A percentile compares a stretch with the other conserved stretches of the same genome.
Evolutionary conservation across 2,329 filamentous ascomycete species (phyloP).

Genomic region (Fusarium pseudonygamai): DNA sequence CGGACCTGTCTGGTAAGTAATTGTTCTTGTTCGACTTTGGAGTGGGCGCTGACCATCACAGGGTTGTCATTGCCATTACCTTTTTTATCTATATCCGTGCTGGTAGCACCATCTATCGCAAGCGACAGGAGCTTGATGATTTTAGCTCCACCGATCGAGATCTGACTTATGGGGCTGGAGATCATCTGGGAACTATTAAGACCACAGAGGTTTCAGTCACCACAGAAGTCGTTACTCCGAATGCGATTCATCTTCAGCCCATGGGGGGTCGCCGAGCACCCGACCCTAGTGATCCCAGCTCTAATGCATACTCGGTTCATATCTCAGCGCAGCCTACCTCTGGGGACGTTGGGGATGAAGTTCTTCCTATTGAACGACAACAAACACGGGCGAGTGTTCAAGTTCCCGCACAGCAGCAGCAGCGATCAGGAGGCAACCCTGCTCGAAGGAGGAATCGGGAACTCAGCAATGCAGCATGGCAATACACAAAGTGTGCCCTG

Average conservation of each 20-base stretch:
- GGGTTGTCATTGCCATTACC: slow-evolving; percentile 69
- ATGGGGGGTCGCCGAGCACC: slow-evolving; percentile 31
- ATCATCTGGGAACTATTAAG: slow-evolving; percentile 60
- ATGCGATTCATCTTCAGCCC: slow-evolving; percentile 38
- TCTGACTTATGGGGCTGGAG: slow-evolving; percentile 50
- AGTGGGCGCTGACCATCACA: slow-evolving; percentile 44
- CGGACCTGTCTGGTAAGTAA: slow-evolving; percentile 70
- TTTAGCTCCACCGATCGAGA: slow-evolving; percentile 61
- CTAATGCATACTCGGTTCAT: slow-evolving; percentile 58
- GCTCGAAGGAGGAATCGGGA: slow-evolving; percentile 56
- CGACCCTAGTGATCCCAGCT: slow-evolving; percentile 19
- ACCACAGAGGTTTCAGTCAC: slow-evolving; percentile 73
- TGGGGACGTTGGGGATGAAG: slow-evolving; percentile 36
- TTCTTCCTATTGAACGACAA: slow-evolving; percentile 41
- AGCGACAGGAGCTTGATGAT: slow-evolving; percentile 68
- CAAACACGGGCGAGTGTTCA: slow-evolving; percentile 17
- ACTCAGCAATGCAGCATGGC: slow-evolving; percentile 71
- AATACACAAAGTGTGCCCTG: slow-evolving; percentile 75
- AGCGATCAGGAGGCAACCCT: slow-evolving; percentile 39
- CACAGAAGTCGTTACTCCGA: slow-evolving; percentile 52
- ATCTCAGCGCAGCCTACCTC: slow-evolving; percentile 53
- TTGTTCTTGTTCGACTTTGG: no score
- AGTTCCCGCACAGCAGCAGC: slow-evolving; percentile 15
- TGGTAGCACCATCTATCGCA: slow-evolving; percentile 73
- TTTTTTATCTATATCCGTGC: slow-evolving; percentile 73